Conservation (phyloP, 441 rosid species). For the Syzygium malaccense region DNA sequence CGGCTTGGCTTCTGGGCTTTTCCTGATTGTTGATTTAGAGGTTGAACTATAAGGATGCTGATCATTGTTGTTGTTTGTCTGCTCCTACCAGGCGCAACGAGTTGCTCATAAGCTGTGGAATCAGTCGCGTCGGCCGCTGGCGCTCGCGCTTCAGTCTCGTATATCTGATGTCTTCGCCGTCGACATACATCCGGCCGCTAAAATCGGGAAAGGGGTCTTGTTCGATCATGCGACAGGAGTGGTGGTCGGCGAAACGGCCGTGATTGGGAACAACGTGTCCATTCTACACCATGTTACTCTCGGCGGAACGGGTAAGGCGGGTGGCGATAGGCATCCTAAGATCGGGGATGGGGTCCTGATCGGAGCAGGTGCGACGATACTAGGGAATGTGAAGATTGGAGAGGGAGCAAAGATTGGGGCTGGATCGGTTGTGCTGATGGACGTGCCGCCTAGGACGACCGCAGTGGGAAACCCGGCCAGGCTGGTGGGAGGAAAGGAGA, state of each 20-base stretch:
- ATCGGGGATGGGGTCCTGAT: conserved; percentile 89
- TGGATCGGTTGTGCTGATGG: conserved; percentile 82
- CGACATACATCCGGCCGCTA: conserved; percentile 93
- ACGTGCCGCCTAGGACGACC: conserved; percentile 69
- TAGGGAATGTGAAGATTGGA: conserved; percentile 79
- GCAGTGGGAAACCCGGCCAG: conserved; percentile 94
- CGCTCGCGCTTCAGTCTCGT: conserved; percentile 80
- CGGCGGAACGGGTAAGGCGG: conserved; percentile 81
- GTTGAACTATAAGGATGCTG: not conserved
- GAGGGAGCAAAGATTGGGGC: conserved; percentile 94
- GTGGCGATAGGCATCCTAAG: conserved; percentile 86
- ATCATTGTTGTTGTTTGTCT: not conserved
- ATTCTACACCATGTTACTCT: conserved; percentile 89
- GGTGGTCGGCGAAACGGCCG: conserved; percentile 85
- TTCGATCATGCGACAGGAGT: conserved; percentile 94
- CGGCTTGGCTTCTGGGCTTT: not conserved
- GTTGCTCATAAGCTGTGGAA: conserved; percentile 84
- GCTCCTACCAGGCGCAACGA: conserved; percentile 59
- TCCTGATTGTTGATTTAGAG: not conserved
- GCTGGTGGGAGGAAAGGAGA: conserved; percentile 84
- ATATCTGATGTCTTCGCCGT: conserved; percentile 86
- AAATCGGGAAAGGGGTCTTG: conserved; percentile 75
- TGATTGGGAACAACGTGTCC: conserved; percentile 85
- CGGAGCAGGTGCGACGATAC: conserved; percentile 87
- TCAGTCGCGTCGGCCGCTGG: conserved; percentile 65